Base-by-base conservation (phyloP, 768 basidiomycete genomes). In the Naganishia vaughanmartiniae region DNA sequence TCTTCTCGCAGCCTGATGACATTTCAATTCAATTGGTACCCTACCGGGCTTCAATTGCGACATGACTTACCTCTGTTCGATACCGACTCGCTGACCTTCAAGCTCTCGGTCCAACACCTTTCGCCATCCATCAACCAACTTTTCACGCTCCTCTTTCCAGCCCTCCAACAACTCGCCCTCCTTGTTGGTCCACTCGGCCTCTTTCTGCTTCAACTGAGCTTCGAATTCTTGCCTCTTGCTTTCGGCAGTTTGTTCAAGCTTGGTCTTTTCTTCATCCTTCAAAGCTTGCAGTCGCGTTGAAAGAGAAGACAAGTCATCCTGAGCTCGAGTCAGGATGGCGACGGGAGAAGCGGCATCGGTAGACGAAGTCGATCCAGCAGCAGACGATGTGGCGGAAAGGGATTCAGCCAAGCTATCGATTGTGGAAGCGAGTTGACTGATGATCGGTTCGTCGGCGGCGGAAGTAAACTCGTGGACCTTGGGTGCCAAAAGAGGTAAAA, bases 321-420 rank as follows among this genome's bases (percentile, higher is more conserved):
- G 89, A 45, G 95, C 94, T 3, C 85, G 86, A 72, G 89, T 88
- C 45, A 98, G 85, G 54, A 96, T 87, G 60, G 85, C 87, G 36
- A 86, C 86, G 45, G 89, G 91, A 75, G 90, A 86, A 53, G 85
- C 81, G 19, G 87, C 86, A 7, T 87, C 87, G 4, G 85, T 77
- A n/a, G 76, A 72, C 10, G 63, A 55, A 1, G 68, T 69, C 17
- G 68, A 69, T 28, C 31, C 51, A 26, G 51, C 55, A 12, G 79
- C 76, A 14, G 73, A 73, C 26, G 92, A 89, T 74, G 90, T 89
- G 28, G 88, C 84, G 48, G 88, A 88, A 33, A 97, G 85, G 82
- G 89, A 93, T 12, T 88, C 86, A 19, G 93, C 89, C 58, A 99
- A 89, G 75, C 89, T 86, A 83, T 98, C 96, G 76, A 98, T 97